phyloP scores from a whole-genome alignment of 179 eudicot genomes.

The Vitellaria paradoxa region DNA sequence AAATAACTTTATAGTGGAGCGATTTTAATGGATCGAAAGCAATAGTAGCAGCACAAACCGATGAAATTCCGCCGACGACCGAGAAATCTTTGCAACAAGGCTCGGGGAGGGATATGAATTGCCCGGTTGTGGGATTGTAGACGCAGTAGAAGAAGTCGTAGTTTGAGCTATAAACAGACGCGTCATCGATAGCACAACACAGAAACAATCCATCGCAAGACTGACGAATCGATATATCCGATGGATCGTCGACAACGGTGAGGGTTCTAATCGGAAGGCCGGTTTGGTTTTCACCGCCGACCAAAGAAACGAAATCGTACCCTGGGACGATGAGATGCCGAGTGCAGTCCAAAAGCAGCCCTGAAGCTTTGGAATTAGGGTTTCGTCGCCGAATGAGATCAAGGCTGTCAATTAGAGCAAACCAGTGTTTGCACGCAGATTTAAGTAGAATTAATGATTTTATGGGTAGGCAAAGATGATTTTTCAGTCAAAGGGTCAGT shows the following conservation, averaged over 20 bases:
- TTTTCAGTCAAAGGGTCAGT: slow-evolving; percentile 14
- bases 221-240: slow-evolving; percentile 10
- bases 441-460: slow-evolving; percentile 20
- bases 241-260: neutral
- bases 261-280: slow-evolving; percentile 10
- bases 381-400: neutral
- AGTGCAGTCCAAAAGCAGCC: slow-evolving; percentile 1
- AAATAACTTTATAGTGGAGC: slow-evolving; percentile 20
- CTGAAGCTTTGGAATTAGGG: neutral
- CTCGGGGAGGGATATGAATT: too few relatives aligned
- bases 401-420: slow-evolving; percentile 10
- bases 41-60: slow-evolving; percentile 12
- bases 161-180: too few relatives aligned
- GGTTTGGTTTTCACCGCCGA: neutral
- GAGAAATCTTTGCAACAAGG: too few relatives aligned
- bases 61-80: too few relatives aligned
- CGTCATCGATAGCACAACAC: slow-evolving; percentile 8
- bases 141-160: too few relatives aligned
- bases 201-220: slow-evolving; percentile 19
- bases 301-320: slow-evolving; percentile 15
- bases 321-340: neutral
- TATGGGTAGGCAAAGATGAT: slow-evolving; percentile 16
- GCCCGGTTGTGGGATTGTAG: slow-evolving; percentile 22
- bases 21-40: slow-evolving; percentile 25
- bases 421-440: slow-evolving; percentile 16